phyloP scores from a whole-genome alignment of 306 rosid species.

The Phaseolus lunatus region DNA sequence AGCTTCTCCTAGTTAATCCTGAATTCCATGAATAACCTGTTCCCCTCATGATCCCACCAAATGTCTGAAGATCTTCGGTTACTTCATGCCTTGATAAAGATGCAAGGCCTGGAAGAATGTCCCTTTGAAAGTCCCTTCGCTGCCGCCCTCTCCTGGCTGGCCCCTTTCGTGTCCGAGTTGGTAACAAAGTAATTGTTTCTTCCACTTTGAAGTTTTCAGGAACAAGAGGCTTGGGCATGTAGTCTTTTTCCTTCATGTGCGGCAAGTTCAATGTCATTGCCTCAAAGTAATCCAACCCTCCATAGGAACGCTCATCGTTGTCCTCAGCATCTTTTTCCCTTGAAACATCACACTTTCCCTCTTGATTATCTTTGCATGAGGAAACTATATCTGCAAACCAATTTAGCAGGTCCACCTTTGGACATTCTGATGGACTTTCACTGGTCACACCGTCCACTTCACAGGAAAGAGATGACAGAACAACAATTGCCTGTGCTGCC shows the following conservation, averaged over 20 bases:
- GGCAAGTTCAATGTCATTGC: slow-evolving; percentile 70
- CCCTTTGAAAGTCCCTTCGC: slow-evolving; percentile 97
- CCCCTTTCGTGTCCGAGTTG: slow-evolving; percentile 75
- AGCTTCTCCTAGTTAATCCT: slow-evolving; percentile 81
- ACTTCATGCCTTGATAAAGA: slow-evolving; percentile 95
- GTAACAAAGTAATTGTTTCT: slow-evolving; percentile 59
- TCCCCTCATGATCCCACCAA: slow-evolving; percentile 93
- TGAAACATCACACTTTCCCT: slow-evolving; percentile 45
- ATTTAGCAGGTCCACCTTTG: slow-evolving; percentile 55
- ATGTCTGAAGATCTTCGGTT: slow-evolving; percentile 95
- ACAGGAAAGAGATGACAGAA: slow-evolving; percentile 61
- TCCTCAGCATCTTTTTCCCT: slow-evolving; percentile 47
- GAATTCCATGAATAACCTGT: slow-evolving; percentile 87
- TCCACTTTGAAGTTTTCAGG: slow-evolving; percentile 73
- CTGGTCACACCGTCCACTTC: slow-evolving; percentile 43
- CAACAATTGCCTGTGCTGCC: slow-evolving; percentile 88
- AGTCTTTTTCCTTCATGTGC: slow-evolving; percentile 82
- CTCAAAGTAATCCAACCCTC: slow-evolving; percentile 76
- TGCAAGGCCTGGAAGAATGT: slow-evolving; percentile 89
- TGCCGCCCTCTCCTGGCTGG: slow-evolving; percentile 93
- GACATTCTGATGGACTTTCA: slow-evolving; percentile 53
- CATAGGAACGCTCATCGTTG: slow-evolving; percentile 52
- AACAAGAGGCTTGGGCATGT: slow-evolving; percentile 91
- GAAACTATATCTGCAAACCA: slow-evolving; percentile 87
- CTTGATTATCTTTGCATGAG: slow-evolving; percentile 56